Conservation (phyloP, 2,329 filamentous ascomycete genomes). For the Cordyceps cicadae region DNA sequence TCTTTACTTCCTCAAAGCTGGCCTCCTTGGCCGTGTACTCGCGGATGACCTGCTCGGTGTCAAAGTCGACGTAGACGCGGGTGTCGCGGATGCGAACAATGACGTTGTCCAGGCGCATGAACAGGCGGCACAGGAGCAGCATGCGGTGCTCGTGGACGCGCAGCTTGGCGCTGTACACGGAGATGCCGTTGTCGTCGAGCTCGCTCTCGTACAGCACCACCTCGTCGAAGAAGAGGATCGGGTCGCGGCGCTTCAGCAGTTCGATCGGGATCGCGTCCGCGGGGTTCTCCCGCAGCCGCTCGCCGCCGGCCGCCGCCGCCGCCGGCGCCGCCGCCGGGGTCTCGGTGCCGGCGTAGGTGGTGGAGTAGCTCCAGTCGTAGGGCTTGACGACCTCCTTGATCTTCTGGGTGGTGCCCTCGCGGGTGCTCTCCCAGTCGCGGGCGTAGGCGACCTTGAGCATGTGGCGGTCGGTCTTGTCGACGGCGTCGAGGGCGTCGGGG, state of each 20-base stretch:
- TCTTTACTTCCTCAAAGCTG: conserved; percentile 65
- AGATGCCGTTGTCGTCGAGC: conserved; percentile 94
- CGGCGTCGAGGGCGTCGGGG: conserved; percentile 76
- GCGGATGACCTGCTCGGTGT: conserved; percentile 65
- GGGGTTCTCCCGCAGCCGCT: conserved; percentile 23
- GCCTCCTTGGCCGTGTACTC: conserved; percentile 90
- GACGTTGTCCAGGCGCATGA: conserved; percentile 89
- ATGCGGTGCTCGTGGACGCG: conserved; percentile 86
- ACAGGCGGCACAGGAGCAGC: conserved; percentile 76
- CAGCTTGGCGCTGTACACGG: conserved; percentile 81
- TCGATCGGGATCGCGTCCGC: conserved; percentile 65
- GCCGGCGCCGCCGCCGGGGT: conserved; percentile 12
- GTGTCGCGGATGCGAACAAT: conserved; percentile 83
- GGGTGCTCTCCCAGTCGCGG: conserved; percentile 63
- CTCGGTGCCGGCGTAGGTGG: conserved; percentile 68
- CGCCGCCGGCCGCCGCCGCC: conserved; percentile 2
- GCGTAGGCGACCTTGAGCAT: conserved; percentile 96
- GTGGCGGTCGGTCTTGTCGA: conserved; percentile 85
- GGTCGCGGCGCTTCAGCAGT: conserved; percentile 78
- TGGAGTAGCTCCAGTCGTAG: conserved; percentile 97
- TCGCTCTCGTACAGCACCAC: conserved; percentile 96
- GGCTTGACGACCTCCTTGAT: conserved; percentile 93
- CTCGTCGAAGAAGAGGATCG: conserved; percentile 94
- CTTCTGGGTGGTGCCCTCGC: conserved; percentile 70
- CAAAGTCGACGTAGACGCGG: conserved; percentile 85